Evolutionary conservation across 495 filamentous ascomycete species (phyloP).

Genomic region (Rhypophila decipiens): DNA sequence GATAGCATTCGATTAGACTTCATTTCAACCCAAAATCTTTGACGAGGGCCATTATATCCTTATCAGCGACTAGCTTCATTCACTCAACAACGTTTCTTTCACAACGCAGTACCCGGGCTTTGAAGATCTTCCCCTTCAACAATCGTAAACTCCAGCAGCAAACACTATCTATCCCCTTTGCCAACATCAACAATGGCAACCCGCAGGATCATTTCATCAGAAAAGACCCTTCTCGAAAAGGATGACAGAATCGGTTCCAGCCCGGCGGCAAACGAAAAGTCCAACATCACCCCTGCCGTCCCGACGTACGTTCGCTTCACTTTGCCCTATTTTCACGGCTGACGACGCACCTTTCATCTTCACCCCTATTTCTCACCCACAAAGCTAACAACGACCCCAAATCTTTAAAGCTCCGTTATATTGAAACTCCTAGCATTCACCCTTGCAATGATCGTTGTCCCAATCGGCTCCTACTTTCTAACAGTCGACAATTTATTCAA

Average conservation of each 20-base stretch:
- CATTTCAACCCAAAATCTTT: too few species aligned
- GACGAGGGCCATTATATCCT: too few species aligned
- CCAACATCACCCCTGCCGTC: constrained; percentile 58
- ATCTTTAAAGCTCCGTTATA: constrained; percentile 65
- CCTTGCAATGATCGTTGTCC: constrained; percentile 78
- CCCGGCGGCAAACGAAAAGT: constrained; percentile 32
- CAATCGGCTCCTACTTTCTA: constrained; percentile 81
- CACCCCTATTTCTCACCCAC: too few species aligned
- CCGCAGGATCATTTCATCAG: constrained; percentile 47
- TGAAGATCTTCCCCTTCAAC: too few species aligned
- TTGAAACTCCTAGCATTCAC: constrained; percentile 85
- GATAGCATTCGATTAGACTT: too few species aligned
- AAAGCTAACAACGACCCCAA: constrained; percentile 14
- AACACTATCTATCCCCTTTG: background rate
- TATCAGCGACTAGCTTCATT: too few species aligned
- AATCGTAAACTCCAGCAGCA: background rate
- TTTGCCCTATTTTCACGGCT: too few species aligned
- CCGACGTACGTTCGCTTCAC: constrained; percentile 67
- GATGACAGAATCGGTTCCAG: constrained; percentile 40
- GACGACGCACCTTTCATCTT: too few species aligned
- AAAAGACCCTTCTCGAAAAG: constrained; percentile 48
- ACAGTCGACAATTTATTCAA: constrained; percentile 69
- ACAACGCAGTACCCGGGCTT: too few species aligned
- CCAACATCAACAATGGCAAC: constrained; percentile 46
- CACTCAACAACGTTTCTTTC: too few species aligned